Conservation (phyloP, 306 rosid genomes). For the Pachyrhizus erosus region DNA sequence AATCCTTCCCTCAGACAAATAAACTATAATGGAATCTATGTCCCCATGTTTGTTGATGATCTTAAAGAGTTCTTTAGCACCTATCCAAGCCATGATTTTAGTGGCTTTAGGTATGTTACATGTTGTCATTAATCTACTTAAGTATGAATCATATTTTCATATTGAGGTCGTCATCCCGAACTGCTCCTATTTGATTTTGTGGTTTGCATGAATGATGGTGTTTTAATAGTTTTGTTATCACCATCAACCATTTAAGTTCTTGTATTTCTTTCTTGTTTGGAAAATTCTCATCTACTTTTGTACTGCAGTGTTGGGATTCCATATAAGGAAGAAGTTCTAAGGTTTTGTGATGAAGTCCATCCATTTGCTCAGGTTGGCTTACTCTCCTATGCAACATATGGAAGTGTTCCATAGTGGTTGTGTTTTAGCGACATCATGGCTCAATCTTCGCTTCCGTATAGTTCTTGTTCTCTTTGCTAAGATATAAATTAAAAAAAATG, state of each 20-base stretch:
- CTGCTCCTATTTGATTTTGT: neutral
- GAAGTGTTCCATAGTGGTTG: neutral
- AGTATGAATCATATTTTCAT: neutral
- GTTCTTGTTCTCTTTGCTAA: neutral
- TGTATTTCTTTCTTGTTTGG: neutral
- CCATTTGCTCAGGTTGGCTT: constrained; percentile 55
- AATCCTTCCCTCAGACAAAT: constrained; percentile 54
- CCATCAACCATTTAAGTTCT: neutral
- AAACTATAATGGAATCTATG: constrained; percentile 55
- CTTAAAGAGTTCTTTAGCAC: constrained; percentile 53
- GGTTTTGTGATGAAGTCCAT: constrained; percentile 56
- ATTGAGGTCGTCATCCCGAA: neutral
- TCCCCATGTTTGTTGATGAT: constrained; percentile 60
- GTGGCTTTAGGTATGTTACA: constrained; percentile 56
- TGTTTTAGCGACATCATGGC: neutral
- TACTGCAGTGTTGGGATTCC: constrained; percentile 60
- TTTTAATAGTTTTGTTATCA: neutral
- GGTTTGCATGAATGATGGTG: constrained; percentile 2
- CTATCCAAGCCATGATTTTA: constrained; percentile 44
- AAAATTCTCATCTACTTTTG: constrained; percentile 9
- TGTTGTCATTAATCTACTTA: neutral
- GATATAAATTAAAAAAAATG: neutral
- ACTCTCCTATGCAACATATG: neutral
- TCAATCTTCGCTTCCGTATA: neutral
- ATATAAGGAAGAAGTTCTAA: constrained; percentile 57